These are phyloP conservation scores for Paracoccidioides brasiliensis DNA, from an alignment of 2,329 filamentous ascomycete genomes.

Conservation along the genomic window DNA sequence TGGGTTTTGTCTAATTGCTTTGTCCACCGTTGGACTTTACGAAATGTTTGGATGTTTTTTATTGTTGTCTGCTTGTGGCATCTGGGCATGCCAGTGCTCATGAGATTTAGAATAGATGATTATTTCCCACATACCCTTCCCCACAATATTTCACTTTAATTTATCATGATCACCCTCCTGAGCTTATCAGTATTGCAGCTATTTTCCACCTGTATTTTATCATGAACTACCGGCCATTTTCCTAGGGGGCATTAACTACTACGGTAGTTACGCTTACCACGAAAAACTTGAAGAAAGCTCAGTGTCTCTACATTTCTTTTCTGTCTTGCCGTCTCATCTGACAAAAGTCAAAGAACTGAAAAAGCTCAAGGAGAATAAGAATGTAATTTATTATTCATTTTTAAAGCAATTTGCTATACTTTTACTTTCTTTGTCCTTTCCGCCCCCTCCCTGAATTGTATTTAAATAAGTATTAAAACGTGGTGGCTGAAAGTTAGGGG, in stretches of 20 bases:
- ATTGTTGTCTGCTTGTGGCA: not conserved
- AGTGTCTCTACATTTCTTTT: no score
- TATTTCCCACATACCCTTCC: not conserved
- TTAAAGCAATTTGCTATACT: no score
- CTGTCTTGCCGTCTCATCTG: no score
- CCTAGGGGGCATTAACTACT: constrained; percentile 3
- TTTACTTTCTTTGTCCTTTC: no score
- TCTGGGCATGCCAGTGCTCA: not conserved
- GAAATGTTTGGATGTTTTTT: not conserved
- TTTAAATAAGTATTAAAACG: no score
- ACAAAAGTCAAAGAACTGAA: no score
- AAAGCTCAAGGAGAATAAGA: no score
- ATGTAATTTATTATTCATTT: no score
- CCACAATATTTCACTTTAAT: not conserved
- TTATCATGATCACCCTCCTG: not conserved
- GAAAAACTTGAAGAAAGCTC: no score
- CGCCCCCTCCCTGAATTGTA: no score
- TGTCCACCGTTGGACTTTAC: not conserved
- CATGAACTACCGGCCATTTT: constrained; percentile 1
- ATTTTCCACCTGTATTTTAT: not conserved
- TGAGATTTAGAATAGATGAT: not conserved
- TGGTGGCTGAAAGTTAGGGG: no score
- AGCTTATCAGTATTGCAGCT: not conserved
- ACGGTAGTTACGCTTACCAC: no score
- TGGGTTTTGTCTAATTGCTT: not conserved